These are phyloP conservation scores for Mariannaea elegans DNA, from an alignment of 2,329 filamentous ascomycete genomes.

Conservation along the genomic window DNA sequence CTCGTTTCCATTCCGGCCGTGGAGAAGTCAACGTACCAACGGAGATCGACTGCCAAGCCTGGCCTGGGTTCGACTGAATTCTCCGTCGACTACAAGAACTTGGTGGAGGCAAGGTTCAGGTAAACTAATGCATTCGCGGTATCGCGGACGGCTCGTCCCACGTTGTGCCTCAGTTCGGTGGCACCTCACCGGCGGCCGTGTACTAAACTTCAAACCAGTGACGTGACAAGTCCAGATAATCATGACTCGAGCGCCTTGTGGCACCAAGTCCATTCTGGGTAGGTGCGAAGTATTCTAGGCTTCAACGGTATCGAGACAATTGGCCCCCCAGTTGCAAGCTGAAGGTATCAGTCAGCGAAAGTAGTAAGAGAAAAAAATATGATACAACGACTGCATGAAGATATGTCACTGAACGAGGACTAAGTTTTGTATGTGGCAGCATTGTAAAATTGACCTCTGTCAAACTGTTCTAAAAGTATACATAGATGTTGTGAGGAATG, in stretches of 20 bases:
- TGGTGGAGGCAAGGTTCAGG: conserved; percentile 11
- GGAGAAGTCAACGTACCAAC: background rate
- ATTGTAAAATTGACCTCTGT: conserved; percentile 39
- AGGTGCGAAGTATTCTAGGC: too few relatives aligned
- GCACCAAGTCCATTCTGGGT: background rate
- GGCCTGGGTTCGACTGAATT: conserved; percentile 37
- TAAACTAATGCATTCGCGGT: conserved; percentile 10
- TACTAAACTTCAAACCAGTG: conserved; percentile 2
- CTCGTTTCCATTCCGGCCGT: background rate
- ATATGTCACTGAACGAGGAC: too few relatives aligned
- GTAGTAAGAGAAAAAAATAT: too few relatives aligned
- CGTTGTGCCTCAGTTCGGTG: conserved; percentile 4
- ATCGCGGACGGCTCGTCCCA: conserved; percentile 24
- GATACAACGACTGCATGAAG: too few relatives aligned
- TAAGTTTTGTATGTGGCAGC: conserved; percentile 28
- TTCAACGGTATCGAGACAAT: too few relatives aligned
- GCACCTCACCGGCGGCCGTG: background rate
- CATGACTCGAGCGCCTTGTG: conserved; percentile 19
- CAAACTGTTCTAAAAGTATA: conserved; percentile 37
- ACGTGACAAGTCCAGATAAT: background rate
- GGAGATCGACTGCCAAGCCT: conserved; percentile 2
- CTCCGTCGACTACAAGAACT: conserved; percentile 27
- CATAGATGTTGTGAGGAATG: conserved; percentile 36
- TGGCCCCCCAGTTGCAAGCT: too few relatives aligned
- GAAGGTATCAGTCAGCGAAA: too few relatives aligned